Percentiles rank a stretch among this genome's conserved stretches.
These are phyloP conservation scores for Paecilomyces variotii DNA, from an alignment of 2,329 filamentous ascomycete species.

Conservation along the genomic window DNA sequence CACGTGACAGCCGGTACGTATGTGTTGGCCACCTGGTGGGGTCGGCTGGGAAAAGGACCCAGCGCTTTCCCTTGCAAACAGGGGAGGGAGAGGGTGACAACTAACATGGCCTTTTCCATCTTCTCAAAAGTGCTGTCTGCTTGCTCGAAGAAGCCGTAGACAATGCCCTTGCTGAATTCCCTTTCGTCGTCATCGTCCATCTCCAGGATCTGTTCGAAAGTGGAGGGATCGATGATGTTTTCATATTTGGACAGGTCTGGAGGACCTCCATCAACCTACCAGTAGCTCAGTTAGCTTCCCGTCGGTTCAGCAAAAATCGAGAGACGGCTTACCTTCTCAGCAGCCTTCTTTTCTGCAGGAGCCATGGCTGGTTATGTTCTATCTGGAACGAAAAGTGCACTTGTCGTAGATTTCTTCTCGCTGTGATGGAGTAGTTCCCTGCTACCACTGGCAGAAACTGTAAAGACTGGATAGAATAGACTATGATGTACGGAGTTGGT, in stretches of 20 bases:
- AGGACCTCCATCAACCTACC: constrained; percentile 26
- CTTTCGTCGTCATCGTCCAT: constrained; percentile 90
- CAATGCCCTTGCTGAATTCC: constrained; percentile 83
- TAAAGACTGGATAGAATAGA: background rate
- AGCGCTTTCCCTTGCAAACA: background rate
- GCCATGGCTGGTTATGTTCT: background rate
- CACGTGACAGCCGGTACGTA: background rate
- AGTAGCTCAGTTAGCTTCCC: background rate
- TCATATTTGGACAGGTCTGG: constrained; percentile 55
- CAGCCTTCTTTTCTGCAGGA: background rate
- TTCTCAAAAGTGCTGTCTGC: constrained; percentile 75
- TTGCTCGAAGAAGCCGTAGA: constrained; percentile 88
- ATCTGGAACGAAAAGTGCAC: background rate
- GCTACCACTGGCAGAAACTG: background rate
- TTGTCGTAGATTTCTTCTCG: background rate
- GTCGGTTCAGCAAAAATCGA: background rate
- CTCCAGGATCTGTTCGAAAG: constrained; percentile 92
- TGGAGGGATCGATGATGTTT: constrained; percentile 67
- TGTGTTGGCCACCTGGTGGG: background rate
- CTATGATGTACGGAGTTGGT: background rate
- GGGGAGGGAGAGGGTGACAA: constrained; percentile 16
- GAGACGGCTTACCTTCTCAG: background rate
- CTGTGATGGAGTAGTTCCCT: background rate
- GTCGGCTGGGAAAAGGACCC: background rate
- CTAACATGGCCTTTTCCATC: constrained; percentile 80